Conservation (phyloP, 2,329 filamentous ascomycete species). For the Plectosphaerella sp. region DNA sequence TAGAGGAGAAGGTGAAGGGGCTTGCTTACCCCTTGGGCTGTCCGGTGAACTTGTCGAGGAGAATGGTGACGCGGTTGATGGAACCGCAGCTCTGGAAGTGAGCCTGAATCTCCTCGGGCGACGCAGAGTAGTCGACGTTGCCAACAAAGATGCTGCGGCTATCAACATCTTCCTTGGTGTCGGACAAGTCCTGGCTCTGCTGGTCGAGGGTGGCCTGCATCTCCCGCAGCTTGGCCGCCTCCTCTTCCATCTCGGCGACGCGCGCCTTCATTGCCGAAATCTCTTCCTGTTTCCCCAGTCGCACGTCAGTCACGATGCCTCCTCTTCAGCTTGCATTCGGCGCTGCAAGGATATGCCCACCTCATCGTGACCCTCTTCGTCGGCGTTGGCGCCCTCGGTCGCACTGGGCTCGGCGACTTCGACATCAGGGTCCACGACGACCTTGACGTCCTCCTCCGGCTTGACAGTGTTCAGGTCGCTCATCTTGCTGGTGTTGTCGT, state of each 20-base stretch:
- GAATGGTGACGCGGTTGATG: conserved; percentile 96
- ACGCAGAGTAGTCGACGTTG: conserved; percentile 96
- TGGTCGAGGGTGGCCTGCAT: conserved; percentile 86
- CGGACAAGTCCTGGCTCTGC: conserved; percentile 71
- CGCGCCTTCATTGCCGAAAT: conserved; percentile 83
- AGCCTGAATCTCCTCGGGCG: conserved; percentile 95
- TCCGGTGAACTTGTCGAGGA: conserved; percentile 96
- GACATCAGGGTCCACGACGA: conserved; percentile 21
- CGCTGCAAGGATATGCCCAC: conserved; percentile 25
- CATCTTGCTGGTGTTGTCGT: conserved; percentile 15
- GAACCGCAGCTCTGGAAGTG: conserved; percentile 97
- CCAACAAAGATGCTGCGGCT: conserved; percentile 95
- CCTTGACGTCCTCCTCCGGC: conserved; percentile 23
- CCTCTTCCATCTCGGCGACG: conserved; percentile 87
- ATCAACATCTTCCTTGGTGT: conserved; percentile 90
- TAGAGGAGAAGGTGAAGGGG: background rate
- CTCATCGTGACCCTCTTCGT: conserved; percentile 42
- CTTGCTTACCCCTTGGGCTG: conserved; percentile 96
- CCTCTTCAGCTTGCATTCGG: conserved; percentile 9
- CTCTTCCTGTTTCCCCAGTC: conserved; percentile 53
- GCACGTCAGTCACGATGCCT: conserved; percentile 12
- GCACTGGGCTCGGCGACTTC: background rate
- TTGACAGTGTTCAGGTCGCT: conserved; percentile 14
- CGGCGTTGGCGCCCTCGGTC: conserved; percentile 6
- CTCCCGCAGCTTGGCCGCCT: conserved; percentile 79